These are phyloP conservation scores for Rhizopogon sp. DNA, from an alignment of 768 basidiomycete species.

Conservation along the genomic window DNA sequence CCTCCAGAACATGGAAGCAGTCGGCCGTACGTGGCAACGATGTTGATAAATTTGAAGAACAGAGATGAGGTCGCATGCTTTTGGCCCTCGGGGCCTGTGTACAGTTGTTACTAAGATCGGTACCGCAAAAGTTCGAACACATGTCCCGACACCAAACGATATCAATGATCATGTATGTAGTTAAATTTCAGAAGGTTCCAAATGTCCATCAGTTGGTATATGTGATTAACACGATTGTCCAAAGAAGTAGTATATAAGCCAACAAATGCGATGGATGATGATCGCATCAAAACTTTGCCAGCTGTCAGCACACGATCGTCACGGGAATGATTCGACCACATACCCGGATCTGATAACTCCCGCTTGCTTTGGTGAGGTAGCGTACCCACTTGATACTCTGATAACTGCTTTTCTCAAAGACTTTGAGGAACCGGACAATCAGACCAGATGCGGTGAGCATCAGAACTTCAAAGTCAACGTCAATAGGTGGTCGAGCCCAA, in stretches of 20 bases:
- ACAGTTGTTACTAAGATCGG: conserved; percentile 22
- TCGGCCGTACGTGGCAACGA: conserved; percentile 4
- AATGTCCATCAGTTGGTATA: conserved; percentile 17
- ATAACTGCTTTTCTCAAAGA: conserved; percentile 95
- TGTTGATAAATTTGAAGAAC: conserved; percentile 2
- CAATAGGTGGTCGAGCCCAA: conserved; percentile 97
- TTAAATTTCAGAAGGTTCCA: conserved; percentile 1
- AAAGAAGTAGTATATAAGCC: conserved; percentile 4
- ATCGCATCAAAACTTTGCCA: conserved; percentile 22
- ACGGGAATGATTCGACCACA: conserved; percentile 27
- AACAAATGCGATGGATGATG: conserved; percentile 16
- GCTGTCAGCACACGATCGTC: background rate
- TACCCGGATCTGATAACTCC: conserved; percentile 91
- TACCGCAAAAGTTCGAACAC: background rate
- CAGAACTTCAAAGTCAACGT: conserved; percentile 97
- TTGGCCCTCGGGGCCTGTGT: background rate
- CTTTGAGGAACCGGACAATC: conserved; percentile 95
- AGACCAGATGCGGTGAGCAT: conserved; percentile 98
- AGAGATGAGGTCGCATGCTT: background rate
- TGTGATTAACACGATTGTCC: conserved; percentile 14
- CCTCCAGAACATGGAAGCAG: conserved; percentile 44
- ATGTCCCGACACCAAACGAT: background rate
- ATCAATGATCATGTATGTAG: background rate
- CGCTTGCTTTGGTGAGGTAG: conserved; percentile 91
- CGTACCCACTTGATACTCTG: conserved; percentile 95